Evolutionary conservation across 176 grass and related monocot species (phyloP), one percentile per base, ranked within the genome.

Genomic region (Avena insularis): DNA sequence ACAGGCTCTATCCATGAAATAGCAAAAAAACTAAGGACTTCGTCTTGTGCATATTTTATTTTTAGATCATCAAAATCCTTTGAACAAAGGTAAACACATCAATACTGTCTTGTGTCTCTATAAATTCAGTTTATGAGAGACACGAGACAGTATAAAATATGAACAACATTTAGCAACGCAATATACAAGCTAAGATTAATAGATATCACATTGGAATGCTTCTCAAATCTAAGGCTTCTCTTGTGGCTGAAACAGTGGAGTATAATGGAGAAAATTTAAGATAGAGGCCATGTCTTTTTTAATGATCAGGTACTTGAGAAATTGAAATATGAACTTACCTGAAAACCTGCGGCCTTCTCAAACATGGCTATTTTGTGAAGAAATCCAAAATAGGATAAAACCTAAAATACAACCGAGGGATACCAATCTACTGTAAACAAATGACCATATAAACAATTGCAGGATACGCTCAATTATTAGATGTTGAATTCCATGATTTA

Each of bases 341-440:
- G 96, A 89, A 98, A 96, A 82, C 96, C 96, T 71, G 94, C 94
- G 73, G 96, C 89, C 86, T 98, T 98, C 82, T 98, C 96, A 83
- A 98, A 98, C 56, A 93, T 98, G 63, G 96, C 93, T 92, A 98
- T 95, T 93, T 98, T 98, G 72, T 98, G 96, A 71, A 98, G 93
- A 92, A 88, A 94, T 45, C 96, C 96, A 91, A 96, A 98, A 59
- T 93, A 89, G 2, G 96, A 98, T 76, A 98, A 98, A 79, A 98
- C 96, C 96, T 98, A 85, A 88, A 87, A 86, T 33, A 63, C 23
- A n/a, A 74, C 35, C 25, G 82, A 47, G 53, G 45, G 21, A 75
- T n/a, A 67, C 4, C 21, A 17, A 45, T 75, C 43, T 66, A 20
- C 69, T 20, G 13, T 43, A 21, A 77, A 79, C 62, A 78, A n/a